These are phyloP conservation scores for Raddia guianensis DNA, from an alignment of 176 grass and related monocot species.

Conservation along the genomic window DNA sequence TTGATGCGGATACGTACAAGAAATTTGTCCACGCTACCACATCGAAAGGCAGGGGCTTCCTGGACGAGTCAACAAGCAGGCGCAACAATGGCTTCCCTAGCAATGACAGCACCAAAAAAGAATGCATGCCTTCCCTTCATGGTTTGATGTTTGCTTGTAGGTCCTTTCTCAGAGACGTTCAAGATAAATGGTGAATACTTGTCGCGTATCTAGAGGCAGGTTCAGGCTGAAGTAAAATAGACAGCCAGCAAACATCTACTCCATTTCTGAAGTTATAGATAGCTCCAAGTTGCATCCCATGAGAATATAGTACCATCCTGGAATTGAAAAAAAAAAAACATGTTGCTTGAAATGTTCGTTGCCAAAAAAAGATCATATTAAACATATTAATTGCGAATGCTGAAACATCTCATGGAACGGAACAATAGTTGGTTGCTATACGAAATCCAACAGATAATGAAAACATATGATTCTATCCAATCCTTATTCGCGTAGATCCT, in stretches of 20 bases:
- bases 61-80: background rate
- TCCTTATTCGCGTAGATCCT: background rate
- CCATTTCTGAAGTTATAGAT: background rate
- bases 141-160: background rate
- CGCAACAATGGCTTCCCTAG: conserved; percentile 23
- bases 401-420: conserved; percentile 4
- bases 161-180: conserved; percentile 11
- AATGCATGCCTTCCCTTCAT: conserved; percentile 1
- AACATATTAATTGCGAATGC: background rate
- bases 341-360: background rate
- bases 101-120: background rate
- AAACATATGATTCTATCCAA: conserved; percentile 25
- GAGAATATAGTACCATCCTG: conserved; percentile 38
- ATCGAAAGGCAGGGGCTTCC: conserved; percentile 17
- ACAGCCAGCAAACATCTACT: conserved; percentile 40
- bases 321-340: conserved; percentile 6
- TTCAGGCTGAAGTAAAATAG: conserved; percentile 25
- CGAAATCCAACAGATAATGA: background rate
- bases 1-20: conserved; percentile 19
- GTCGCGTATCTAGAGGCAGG: background rate
- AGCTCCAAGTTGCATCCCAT: conserved; percentile 1
- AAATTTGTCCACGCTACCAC: conserved; percentile 41
- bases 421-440: background rate
- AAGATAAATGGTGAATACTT: background rate
- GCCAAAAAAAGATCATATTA: background rate